These are phyloP conservation scores for Cicer pinnatifidum DNA, from an alignment of 306 rosid species.

Conservation along the genomic window DNA sequence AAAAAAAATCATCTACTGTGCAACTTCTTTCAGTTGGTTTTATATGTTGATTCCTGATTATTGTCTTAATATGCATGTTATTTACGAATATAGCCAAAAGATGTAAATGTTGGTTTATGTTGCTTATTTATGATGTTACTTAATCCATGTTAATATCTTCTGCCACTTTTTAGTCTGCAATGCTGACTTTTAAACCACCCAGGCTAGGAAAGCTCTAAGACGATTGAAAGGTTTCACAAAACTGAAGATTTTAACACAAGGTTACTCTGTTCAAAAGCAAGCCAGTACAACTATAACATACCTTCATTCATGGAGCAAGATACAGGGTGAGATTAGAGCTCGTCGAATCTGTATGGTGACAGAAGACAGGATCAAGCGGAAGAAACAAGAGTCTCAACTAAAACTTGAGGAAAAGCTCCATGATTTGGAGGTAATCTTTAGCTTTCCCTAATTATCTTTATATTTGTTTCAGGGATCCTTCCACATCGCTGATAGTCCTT, in stretches of 20 bases:
- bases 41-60: slow-evolving; percentile 12
- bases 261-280: slow-evolving; percentile 71
- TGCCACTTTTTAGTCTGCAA: slow-evolving; percentile 9
- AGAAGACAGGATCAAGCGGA: slow-evolving; percentile 77
- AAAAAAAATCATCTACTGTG: not conserved
- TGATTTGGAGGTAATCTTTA: slow-evolving; percentile 71
- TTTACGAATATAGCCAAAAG: slow-evolving; percentile 18
- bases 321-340: slow-evolving; percentile 73
- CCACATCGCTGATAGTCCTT: too few species aligned
- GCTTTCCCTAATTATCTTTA: slow-evolving; percentile 12
- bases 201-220: slow-evolving; percentile 85
- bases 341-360: slow-evolving; percentile 93
- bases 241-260: slow-evolving; percentile 62
- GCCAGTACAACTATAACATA: slow-evolving; percentile 64
- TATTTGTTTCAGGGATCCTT: not conserved
- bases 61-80: slow-evolving; percentile 9
- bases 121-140: not conserved
- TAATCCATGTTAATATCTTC: slow-evolving; percentile 5
- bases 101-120: slow-evolving; percentile 20
- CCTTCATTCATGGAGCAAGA: slow-evolving; percentile 91
- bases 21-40: slow-evolving; percentile 4
- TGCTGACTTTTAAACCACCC: slow-evolving; percentile 39
- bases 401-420: slow-evolving; percentile 95
- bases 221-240: slow-evolving; percentile 72
- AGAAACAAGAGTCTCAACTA: slow-evolving; percentile 80